Conservation (phyloP, 2,329 filamentous ascomycete genomes). For the Lasiodiplodia gonubiensis region DNA sequence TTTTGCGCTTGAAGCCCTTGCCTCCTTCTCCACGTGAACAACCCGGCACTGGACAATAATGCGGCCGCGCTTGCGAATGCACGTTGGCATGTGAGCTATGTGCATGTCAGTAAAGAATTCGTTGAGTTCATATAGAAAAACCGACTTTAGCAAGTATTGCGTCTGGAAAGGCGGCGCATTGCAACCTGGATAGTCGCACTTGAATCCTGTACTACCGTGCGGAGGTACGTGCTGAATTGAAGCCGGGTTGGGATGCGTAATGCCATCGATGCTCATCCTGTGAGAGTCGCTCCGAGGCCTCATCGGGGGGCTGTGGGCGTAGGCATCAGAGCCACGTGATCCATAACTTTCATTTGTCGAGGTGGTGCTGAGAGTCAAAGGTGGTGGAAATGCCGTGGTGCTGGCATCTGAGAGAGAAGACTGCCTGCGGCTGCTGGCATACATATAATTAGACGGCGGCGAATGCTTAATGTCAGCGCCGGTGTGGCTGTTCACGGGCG, state of each 20-base stretch:
- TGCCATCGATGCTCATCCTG: conserved; percentile 61
- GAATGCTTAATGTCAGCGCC: conserved; percentile 34
- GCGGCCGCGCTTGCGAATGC: conserved; percentile 66
- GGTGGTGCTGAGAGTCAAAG: conserved; percentile 35
- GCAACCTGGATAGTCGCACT: conserved; percentile 69
- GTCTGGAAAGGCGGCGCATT: conserved; percentile 77
- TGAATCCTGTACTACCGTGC: conserved; percentile 37
- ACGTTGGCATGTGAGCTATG: conserved; percentile 72
- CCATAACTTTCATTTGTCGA: conserved; percentile 52
- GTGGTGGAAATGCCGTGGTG: conserved; percentile 48
- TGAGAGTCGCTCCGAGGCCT: conserved; percentile 15
- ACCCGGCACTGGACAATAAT: conserved; percentile 65
- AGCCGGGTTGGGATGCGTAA: conserved; percentile 43
- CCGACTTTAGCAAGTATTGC: conserved; percentile 74
- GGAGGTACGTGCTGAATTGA: conserved; percentile 23
- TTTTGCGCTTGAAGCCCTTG: conserved; percentile 71
- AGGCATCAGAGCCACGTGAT: conserved; percentile 17
- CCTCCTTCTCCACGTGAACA: conserved; percentile 66
- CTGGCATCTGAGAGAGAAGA: conserved; percentile 19
- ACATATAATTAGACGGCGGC: conserved; percentile 30
- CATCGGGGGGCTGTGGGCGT: conserved; percentile 20
- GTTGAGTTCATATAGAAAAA: conserved; percentile 18
- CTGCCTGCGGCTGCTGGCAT: conserved; percentile 9
- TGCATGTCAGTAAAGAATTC: neutral
- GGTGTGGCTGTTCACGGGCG: conserved; percentile 40